Evolutionary conservation across 805 yeast genomes (phyloP).

Genomic region (Soucietia sequanensis): DNA sequence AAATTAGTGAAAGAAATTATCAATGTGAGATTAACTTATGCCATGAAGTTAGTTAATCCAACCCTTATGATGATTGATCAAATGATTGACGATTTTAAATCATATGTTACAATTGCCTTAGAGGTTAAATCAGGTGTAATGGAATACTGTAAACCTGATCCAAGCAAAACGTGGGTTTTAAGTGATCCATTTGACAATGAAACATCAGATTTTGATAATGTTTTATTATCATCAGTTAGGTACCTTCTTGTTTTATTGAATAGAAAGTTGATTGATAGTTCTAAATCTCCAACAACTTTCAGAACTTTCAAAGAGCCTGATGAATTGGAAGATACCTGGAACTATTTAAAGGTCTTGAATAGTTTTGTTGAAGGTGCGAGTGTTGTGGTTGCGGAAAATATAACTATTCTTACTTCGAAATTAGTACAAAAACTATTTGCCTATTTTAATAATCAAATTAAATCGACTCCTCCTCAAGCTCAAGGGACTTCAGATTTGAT

Average conservation of each 20-base stretch:
- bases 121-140: constrained; percentile 67
- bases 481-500: constrained; percentile 37
- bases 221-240: constrained; percentile 69
- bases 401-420: constrained; percentile 62
- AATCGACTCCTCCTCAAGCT: constrained; percentile 50
- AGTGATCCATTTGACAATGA: constrained; percentile 60
- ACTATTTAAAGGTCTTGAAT: constrained; percentile 73
- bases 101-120: constrained; percentile 72
- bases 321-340: constrained; percentile 80
- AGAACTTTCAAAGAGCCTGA: constrained; percentile 91
- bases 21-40: constrained; percentile 69
- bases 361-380: constrained; percentile 79
- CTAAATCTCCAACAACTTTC: constrained; percentile 59
- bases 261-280: constrained; percentile 75
- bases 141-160: constrained; percentile 54
- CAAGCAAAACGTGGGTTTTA: constrained; percentile 67
- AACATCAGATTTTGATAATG: constrained; percentile 52
- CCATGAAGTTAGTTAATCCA: constrained; percentile 75
- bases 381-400: constrained; percentile 74
- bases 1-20: constrained; percentile 77
- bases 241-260: constrained; percentile 70
- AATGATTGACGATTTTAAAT: constrained; percentile 79
- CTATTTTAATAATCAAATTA: constrained; percentile 70
- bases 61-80: constrained; percentile 97
- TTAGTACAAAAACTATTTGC: constrained; percentile 66